Percentiles rank a stretch among this genome's conserved stretches.
Conservation (phyloP, 257 asterid genomes). For the Nicotiana undulata region DNA sequence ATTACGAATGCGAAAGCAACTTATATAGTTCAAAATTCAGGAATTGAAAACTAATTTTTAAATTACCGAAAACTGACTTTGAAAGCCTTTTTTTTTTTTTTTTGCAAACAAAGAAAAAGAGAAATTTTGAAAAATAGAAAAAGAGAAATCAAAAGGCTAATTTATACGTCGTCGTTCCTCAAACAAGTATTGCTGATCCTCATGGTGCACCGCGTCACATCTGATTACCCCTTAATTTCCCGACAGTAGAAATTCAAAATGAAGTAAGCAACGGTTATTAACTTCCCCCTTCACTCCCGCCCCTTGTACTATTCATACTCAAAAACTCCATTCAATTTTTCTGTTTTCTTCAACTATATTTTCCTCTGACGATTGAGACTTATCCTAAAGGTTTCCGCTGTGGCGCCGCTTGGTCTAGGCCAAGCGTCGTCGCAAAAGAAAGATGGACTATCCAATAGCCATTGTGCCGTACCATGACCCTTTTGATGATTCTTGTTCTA, state of each 20-base stretch:
- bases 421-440: not conserved
- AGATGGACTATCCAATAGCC: conserved; percentile 25
- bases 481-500: conserved; percentile 8
- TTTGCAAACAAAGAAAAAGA: not conserved
- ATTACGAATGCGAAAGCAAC: no score
- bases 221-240: not conserved
- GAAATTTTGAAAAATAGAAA: no score
- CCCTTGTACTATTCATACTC: not conserved
- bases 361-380: not conserved
- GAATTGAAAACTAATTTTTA: not conserved
- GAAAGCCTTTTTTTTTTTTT: not conserved
- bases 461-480: conserved; percentile 12
- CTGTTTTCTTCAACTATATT: not conserved
- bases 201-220: not conserved
- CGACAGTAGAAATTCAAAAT: not conserved
- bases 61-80: not conserved
- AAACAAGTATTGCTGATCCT: not conserved
- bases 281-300: conserved; percentile 33
- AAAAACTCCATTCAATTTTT: no score
- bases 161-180: not conserved
- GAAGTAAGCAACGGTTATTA: conserved; percentile 26
- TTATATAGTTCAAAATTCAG: no score
- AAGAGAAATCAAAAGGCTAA: not conserved
- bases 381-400: not conserved
- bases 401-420: conserved; percentile 23